Evolutionary conservation across 495 filamentous ascomycete species (phyloP), one percentile per base, ranked within the genome.

Genomic region (Hypomontagnella monticulosa): DNA sequence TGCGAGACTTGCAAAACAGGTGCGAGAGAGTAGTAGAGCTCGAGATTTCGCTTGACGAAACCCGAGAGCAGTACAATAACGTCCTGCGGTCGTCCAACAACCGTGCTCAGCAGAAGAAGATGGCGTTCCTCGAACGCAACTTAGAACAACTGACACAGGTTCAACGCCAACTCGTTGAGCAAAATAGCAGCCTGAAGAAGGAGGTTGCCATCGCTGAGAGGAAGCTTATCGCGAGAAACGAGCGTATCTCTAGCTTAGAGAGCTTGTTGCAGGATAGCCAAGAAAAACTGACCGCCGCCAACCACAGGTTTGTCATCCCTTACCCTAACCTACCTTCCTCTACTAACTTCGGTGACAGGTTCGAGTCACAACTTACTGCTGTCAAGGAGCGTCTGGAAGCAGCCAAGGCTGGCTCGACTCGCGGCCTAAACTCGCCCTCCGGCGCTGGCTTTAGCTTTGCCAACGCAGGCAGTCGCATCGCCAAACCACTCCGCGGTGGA

Each of bases 61-160:
- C 95, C 4, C 88, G 95, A 46, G 96, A 99, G 79, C 95, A 98
- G 77, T 99, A 99, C 78, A 97, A 98, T 81, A 96, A 96, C 66
- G 94, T 99, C 44, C 85, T 99, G 36, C 89, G 94, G 30, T 91
- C 91, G 15, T 96, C 92, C 54, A 98, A 98, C 83, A 97, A 96
- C 82, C 90, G 93, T 36, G 93, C 93, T 18, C 95, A 99, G 79
- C 95, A 98, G 78, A 99, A 99, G 88, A 99, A 98, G 85, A 97
- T 99, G 92, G 95, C 93, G 5, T 99, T 99, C 87, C 80, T 99
- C 41, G 96, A 99, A 79, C 90, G 95, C 72, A 99, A 99, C 76
- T 86, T 99, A 12, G 95, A 99, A 79, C 96, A 98, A 78, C 83
- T 99, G 38, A 99, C 96, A 0, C 90, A 95, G 71, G 96, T 99